phyloP scores from a whole-genome alignment of 345 rosid genomes.

The Salix udensis region DNA sequence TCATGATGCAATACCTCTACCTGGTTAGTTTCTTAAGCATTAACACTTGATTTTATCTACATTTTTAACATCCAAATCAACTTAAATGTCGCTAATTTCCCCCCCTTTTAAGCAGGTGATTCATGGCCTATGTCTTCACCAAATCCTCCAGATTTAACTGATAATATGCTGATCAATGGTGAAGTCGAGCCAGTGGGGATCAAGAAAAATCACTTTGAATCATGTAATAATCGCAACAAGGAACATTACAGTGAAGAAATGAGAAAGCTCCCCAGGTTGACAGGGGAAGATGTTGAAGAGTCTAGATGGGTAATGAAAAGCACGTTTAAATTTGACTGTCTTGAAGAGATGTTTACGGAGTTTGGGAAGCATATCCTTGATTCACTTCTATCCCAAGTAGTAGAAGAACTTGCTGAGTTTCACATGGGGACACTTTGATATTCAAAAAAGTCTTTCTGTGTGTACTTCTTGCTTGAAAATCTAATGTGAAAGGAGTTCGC shows the following conservation, averaged over 20 bases:
- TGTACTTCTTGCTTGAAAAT: background rate
- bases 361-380: conserved; percentile 53
- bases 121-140: background rate
- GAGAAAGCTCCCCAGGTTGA: conserved; percentile 37
- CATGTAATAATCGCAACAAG: conserved; percentile 14
- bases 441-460: background rate
- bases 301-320: conserved; percentile 39
- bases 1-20: conserved; percentile 20
- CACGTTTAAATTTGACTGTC: conserved; percentile 27
- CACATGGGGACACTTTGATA: conserved; percentile 18
- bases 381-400: conserved; percentile 15
- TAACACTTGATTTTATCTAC: background rate
- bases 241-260: conserved; percentile 32
- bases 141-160: background rate
- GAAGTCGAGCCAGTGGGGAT: background rate
- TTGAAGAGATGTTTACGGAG: conserved; percentile 46
- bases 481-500: conserved; percentile 17
- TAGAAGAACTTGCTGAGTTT: conserved; percentile 41
- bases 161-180: background rate
- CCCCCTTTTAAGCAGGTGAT: background rate
- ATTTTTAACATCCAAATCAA: background rate
- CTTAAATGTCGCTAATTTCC: background rate
- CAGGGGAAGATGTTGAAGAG: conserved; percentile 43
- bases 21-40: conserved; percentile 37
- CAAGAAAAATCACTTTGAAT: conserved; percentile 3